Conservation (phyloP, 129 eudicot genomes). For the Apium graveolens region DNA sequence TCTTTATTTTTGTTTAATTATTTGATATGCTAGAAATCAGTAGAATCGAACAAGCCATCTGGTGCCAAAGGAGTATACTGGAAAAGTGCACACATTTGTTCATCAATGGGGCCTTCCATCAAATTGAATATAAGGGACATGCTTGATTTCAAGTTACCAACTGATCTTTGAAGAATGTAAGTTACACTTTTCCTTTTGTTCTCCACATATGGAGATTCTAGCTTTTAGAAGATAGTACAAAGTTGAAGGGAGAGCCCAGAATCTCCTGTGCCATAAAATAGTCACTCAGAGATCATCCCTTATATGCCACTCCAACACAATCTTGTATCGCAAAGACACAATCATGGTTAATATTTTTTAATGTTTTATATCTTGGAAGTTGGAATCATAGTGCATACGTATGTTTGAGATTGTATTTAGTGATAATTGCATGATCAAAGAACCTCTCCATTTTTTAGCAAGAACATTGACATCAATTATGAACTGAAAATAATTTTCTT, state of each 20-base stretch:
- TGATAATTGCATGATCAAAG: background rate
- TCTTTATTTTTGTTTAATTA: background rate
- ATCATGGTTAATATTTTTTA: background rate
- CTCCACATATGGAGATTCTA: slow-evolving; percentile 11
- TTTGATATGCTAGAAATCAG: slow-evolving; percentile 53
- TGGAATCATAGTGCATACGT: background rate
- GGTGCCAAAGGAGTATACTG: slow-evolving; percentile 95
- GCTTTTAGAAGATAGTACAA: slow-evolving; percentile 11
- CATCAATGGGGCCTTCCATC: slow-evolving; percentile 97
- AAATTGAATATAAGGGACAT: slow-evolving; percentile 69
- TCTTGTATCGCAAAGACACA: slow-evolving; percentile 7
- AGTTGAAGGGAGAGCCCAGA: slow-evolving; percentile 19
- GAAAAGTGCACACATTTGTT: slow-evolving; percentile 92
- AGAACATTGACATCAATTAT: background rate
- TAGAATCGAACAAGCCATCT: slow-evolving; percentile 77
- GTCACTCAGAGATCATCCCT: slow-evolving; percentile 21
- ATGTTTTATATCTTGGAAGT: background rate
- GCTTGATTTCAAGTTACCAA: slow-evolving; percentile 74
- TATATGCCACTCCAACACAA: slow-evolving; percentile 19
- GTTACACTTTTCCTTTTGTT: slow-evolving; percentile 24
- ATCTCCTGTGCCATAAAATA: slow-evolving; percentile 16
- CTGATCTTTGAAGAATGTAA: slow-evolving; percentile 25
- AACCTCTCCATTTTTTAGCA: no score
- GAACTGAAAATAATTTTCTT: background rate
- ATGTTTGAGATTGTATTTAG: background rate